A percentile compares a stretch with the other conserved stretches of the same genome.
Evolutionary conservation across 371 early-diverging fungal species (phyloP).

Genomic region (Mortierella sp.): DNA sequence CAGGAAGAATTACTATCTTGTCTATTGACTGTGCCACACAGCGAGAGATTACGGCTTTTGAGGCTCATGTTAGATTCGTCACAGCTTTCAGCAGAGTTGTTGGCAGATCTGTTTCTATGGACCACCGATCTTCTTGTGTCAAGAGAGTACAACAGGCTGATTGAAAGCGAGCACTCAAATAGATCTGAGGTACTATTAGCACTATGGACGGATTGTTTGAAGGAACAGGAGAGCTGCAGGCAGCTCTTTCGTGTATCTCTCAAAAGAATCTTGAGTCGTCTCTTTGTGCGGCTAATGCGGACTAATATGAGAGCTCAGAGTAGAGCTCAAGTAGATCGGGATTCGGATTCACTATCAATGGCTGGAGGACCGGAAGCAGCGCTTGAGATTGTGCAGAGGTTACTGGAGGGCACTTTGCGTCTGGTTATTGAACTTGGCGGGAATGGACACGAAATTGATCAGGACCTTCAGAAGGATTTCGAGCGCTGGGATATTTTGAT

Average conservation of each 20-base stretch:
- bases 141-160: background rate
- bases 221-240: conserved; percentile 8
- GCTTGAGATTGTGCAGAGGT: conserved; percentile 1
- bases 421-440: background rate
- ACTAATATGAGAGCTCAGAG: background rate
- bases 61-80: conserved; percentile 13
- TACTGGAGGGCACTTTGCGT: conserved; percentile 5
- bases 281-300: conserved; percentile 10
- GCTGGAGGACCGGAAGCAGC: background rate
- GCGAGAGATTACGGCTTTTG: conserved; percentile 19
- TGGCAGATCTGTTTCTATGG: conserved; percentile 25
- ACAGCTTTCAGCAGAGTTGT: conserved; percentile 1
- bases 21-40: conserved; percentile 10
- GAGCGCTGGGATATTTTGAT: conserved; percentile 16
- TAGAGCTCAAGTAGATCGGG: background rate
- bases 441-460: background rate
- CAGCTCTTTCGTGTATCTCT: conserved; percentile 17
- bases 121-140: conserved; percentile 10
- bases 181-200: background rate
- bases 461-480: background rate
- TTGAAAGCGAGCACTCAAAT: background rate
- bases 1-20: conserved; percentile 12
- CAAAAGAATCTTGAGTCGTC: conserved; percentile 11
- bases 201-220: conserved; percentile 13
- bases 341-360: background rate